Conservation (phyloP, 805 yeast species). For the Scheffersomyces ergatensis region DNA sequence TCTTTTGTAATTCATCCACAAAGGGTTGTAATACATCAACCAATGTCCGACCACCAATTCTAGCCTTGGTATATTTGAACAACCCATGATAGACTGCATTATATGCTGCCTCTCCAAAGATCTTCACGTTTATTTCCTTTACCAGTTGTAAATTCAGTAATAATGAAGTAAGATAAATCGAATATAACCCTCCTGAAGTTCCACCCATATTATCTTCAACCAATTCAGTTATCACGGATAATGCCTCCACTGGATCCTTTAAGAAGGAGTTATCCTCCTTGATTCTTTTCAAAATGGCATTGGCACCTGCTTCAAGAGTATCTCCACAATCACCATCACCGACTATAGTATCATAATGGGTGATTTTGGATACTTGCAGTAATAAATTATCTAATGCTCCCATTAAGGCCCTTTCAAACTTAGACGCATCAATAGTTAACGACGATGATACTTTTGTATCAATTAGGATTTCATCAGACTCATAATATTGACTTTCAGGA, state of each 20-base stretch:
- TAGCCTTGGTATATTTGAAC: constrained; percentile 83
- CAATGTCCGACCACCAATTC: constrained; percentile 85
- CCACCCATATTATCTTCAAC: constrained; percentile 97
- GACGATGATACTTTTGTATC: constrained; percentile 21
- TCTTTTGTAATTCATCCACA: constrained; percentile 53
- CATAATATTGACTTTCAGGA: constrained; percentile 24
- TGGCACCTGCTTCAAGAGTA: constrained; percentile 79
- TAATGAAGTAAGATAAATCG: constrained; percentile 79
- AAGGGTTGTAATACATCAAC: constrained; percentile 90
- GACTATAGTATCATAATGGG: constrained; percentile 80
- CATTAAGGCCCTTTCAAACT: constrained; percentile 51
- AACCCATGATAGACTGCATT: constrained; percentile 65
- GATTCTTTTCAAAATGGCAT: constrained; percentile 60
- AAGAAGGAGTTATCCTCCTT: constrained; percentile 32
- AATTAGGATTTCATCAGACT: constrained; percentile 18
- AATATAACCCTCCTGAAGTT: constrained; percentile 90
- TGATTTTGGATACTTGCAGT: constrained; percentile 69
- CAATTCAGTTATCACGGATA: constrained; percentile 73
- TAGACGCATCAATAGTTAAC: constrained; percentile 30
- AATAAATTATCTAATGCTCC: constrained; percentile 35
- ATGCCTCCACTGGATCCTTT: constrained; percentile 53
- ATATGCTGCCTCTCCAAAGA: constrained; percentile 49
- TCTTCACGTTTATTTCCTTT: constrained; percentile 32
- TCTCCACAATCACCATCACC: constrained; percentile 99
- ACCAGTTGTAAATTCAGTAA: constrained; percentile 44